phyloP scores from a whole-genome alignment of 768 basidiomycete species.

The Peribolospora kevripleyi region DNA sequence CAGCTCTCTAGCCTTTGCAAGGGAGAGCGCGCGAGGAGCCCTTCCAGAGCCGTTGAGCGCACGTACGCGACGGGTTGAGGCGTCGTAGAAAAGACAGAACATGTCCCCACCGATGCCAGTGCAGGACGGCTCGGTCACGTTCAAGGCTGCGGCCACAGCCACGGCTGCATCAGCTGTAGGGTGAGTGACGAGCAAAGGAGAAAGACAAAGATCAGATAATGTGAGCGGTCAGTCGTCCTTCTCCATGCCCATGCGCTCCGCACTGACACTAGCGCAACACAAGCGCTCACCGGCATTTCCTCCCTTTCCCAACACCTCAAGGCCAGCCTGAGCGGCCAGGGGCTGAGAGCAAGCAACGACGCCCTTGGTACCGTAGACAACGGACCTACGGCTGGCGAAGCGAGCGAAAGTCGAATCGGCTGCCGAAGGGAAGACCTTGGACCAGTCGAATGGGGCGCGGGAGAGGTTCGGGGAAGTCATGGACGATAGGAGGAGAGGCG shows the following conservation, averaged over 20 bases:
- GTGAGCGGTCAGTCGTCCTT: too few relatives aligned
- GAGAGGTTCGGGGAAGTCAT: too few relatives aligned
- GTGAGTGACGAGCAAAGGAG: too few relatives aligned
- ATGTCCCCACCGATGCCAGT: conserved; percentile 47
- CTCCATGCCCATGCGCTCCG: too few relatives aligned
- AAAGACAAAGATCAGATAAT: neutral
- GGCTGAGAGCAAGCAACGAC: conserved; percentile 76
- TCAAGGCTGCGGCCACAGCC: conserved; percentile 72
- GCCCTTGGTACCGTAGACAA: conserved; percentile 64
- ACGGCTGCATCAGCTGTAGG: conserved; percentile 78
- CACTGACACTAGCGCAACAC: too few relatives aligned
- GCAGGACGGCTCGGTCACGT: conserved; percentile 55
- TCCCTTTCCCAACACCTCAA: conserved; percentile 27
- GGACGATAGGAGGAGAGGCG: too few relatives aligned
- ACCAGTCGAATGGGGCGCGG: conserved; percentile 25
- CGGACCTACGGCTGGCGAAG: conserved; percentile 63
- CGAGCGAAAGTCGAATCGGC: conserved; percentile 41
- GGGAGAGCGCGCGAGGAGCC: conserved; percentile 50
- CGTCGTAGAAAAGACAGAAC: conserved; percentile 51
- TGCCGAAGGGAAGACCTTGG: conserved; percentile 31
- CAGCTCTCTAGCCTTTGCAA: conserved; percentile 43
- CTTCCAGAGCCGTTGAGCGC: conserved; percentile 81
- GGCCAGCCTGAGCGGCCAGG: conserved; percentile 65
- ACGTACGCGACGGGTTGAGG: conserved; percentile 51
- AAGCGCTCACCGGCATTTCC: too few relatives aligned